Evolutionary conservation across 2,329 filamentous ascomycete species (phyloP), one percentile per base, ranked within the genome.

Genomic region (Apiospora hydei): DNA sequence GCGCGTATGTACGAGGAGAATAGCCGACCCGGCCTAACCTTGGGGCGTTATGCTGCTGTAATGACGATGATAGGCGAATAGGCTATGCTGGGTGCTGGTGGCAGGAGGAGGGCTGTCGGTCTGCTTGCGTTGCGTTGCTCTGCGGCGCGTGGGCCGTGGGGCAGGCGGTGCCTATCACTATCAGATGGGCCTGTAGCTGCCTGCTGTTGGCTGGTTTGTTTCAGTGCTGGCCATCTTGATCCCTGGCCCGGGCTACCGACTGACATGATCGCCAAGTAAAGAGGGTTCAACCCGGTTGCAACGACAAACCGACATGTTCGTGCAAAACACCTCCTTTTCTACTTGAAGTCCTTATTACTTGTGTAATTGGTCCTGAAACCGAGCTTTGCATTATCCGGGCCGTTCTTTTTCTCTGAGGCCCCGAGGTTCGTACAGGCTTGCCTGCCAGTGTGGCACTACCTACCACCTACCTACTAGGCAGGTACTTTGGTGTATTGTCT

Each of bases 261-360:
- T 38, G 53, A 41, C 57, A 38, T 61, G 57, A 64, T 64, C 34
- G 34, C 57, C 57, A 64, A 64, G 24, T 38, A 38, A 64, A 64
- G 57, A 64, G 57, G 57, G 57, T 64, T 64, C 57, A 64, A 64
- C 34, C 57, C 34, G 57, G 57, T 64, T 41, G 41, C 57, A 34
- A 64, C 1, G 13, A 11, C 18, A 38, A 64, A 30, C 30, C 57
- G 41, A 34, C 53, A 18, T 34, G 53, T 61, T 61, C 53, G 53
- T 41, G 34, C 18, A 4, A 41, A 64, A 18, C 34, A 11, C 34
- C n/a, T 11, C 38, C 34, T n/a, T 13, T 13, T n/a, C 26, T 5
- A 61, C 53, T 18, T 16, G 11, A 14, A 61, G 26, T 61, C n/a
- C 41, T 64, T 64, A 34, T 64, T 64, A 34, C n/a, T 14, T 64